Percentiles rank a stretch among this genome's conserved stretches.
These are phyloP conservation scores for Ganoderma leucocontextum DNA, from an alignment of 1,284 basidiomycete genomes.

Conservation along the genomic window DNA sequence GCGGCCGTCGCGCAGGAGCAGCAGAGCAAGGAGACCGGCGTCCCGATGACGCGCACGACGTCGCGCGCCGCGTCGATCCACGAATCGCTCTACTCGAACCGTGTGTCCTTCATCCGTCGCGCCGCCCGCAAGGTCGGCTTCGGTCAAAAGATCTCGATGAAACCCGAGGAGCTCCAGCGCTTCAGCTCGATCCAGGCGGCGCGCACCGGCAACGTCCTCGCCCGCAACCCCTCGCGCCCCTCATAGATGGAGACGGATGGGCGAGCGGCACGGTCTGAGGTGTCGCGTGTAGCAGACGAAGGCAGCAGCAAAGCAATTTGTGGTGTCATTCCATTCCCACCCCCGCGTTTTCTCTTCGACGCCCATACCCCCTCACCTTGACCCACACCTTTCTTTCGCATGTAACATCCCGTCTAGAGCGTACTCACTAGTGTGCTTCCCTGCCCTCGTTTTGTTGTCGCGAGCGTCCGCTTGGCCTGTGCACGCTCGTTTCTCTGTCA, in stretches of 20 bases:
- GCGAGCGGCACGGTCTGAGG: slow-evolving; percentile 17
- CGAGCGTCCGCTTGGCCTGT: slow-evolving; percentile 19
- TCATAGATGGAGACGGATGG: slow-evolving; percentile 36
- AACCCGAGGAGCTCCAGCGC: slow-evolving; percentile 84
- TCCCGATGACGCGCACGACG: slow-evolving; percentile 87
- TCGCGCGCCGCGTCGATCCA: slow-evolving; percentile 92
- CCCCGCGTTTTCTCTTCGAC: slow-evolving; percentile 18
- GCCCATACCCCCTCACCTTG: slow-evolving; percentile 30
- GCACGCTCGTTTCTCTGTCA: slow-evolving; percentile 29
- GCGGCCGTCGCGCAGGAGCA: slow-evolving; percentile 42
- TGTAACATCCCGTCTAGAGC: slow-evolving; percentile 19
- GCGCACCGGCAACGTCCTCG: slow-evolving; percentile 77
- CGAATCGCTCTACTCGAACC: slow-evolving; percentile 94
- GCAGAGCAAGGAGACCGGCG: slow-evolving; percentile 56
- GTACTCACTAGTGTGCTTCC: slow-evolving; percentile 21
- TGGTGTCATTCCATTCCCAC: slow-evolving; percentile 26
- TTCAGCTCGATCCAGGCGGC: slow-evolving; percentile 88
- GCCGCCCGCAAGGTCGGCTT: slow-evolving; percentile 88
- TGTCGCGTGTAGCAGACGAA: slow-evolving; percentile 24
- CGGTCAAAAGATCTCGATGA: slow-evolving; percentile 81
- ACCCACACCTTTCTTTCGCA: slow-evolving; percentile 23
- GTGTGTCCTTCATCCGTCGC: slow-evolving; percentile 88
- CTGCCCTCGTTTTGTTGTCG: slow-evolving; percentile 31
- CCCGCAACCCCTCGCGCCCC: slow-evolving; percentile 77
- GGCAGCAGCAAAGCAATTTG: slow-evolving; percentile 32